Evolutionary conservation across 805 yeast species (phyloP), one percentile per base, ranked within the genome.

Genomic region (Kazachstania psychrophila): DNA sequence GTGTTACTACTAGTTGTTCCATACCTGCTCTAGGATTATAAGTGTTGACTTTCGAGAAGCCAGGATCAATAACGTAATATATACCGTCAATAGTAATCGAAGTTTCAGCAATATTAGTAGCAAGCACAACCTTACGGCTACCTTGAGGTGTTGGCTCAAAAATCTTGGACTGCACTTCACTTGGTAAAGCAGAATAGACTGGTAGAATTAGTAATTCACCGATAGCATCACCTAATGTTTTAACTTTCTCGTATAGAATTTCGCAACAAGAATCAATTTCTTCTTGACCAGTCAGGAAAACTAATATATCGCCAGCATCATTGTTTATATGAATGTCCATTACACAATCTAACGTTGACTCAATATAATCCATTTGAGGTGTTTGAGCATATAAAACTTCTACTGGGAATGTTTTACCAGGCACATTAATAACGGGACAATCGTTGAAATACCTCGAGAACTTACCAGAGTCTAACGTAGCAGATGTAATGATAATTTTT

Each of bases 71-170:
- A 23, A 92, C 98, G 53, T 77, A 92, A 45, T 70, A 79, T 24
- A 92, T 81, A 10, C 96, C 96, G 57, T 89, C 96, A 42, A 92
- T 88, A 3, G 98, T 92, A 49, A 92, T 76, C 7, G 97, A 89
- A 0, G 98, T 92, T 60, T 89, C 98, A 0, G 97, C 98, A 47
- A 89, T 92, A 51, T 89, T 89, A 1, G 98, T 92, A 0, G 98
- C 97, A 38, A 92, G 65, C 7, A 92, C 85, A 3, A 88, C 94
- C 55, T 92, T 92, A 36, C 98, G 64, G 25, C 85, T 72, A 2
- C 85, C 85, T 13, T 62, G 58, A 0, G 95, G 95, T 0, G 96
- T 79, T 1, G 94, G 85, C 49, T 84, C 94, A 59, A 92, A 92
- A 32, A 92, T 88, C 44, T 74, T 71, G 19, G 87, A 72, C 59